A percentile compares a stretch with the other conserved stretches of the same genome.
Evolutionary conservation across 106 monocot genomes (phyloP).

Genomic region (Xerophyta viscosa): DNA sequence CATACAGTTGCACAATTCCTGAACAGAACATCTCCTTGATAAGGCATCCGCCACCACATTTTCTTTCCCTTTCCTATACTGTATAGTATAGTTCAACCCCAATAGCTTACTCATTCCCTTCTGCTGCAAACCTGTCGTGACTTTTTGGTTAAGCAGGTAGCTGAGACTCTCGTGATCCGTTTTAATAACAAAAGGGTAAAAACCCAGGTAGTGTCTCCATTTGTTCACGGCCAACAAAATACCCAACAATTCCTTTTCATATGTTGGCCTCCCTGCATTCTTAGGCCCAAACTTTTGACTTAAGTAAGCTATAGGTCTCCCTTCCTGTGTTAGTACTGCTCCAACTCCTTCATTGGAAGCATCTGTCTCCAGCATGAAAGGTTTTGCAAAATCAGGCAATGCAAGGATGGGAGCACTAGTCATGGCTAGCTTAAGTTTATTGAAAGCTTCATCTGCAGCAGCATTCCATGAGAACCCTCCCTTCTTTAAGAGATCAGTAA

Average conservation of each 20-base stretch:
- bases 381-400: conserved; percentile 10
- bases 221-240: not conserved
- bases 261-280: conserved; percentile 2
- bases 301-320: conserved; percentile 10
- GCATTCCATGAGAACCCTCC: conserved; percentile 3
- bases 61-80: conserved; percentile 10
- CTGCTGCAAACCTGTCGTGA: not conserved
- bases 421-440: conserved; percentile 1
- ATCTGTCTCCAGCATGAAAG: conserved; percentile 13
- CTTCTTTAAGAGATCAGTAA: conserved; percentile 7
- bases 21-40: not conserved
- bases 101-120: conserved; percentile 2
- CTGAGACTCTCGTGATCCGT: conserved; percentile 15
- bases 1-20: not conserved
- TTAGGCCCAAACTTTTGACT: not conserved
- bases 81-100: conserved; percentile 11
- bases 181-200: conserved; percentile 1
- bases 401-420: conserved; percentile 10
- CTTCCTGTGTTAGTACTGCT: conserved; percentile 1
- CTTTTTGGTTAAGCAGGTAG: not conserved
- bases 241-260: conserved; percentile 17
- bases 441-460: not conserved
- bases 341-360: conserved; percentile 13
- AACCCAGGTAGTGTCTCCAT: conserved; percentile 6
- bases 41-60: conserved; percentile 11